Base-by-base conservation (phyloP, 306 rosid genomes). In the Datisca glomerata region DNA sequence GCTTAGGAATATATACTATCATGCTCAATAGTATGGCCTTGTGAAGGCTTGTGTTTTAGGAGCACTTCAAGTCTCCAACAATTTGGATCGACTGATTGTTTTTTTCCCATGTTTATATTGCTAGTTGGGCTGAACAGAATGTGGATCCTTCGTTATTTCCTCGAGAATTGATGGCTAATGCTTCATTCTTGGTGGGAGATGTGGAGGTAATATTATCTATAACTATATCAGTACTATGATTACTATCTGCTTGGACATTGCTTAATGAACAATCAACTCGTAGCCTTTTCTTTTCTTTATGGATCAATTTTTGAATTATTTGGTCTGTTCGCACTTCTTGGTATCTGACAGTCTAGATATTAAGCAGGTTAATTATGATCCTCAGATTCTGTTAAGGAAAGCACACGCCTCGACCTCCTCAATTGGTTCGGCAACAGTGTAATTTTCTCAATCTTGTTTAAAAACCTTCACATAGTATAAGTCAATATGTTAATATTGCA, bases 341-440 rank as follows among this genome's bases (percentile, higher is more conserved):
- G 55, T 32, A 56, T 18, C 47, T 69, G 46, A 61, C 42, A n/a
- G n/a, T n/a, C n/a, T n/a, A n/a, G n/a, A n/a, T n/a, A 65, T 55
- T 38, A 24, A 7, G 46, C 86, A 89, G 98, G 84, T 77, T 56
- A 75, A 80, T 56, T 49, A 75, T 42, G 82, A 80, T 61, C 98
- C 98, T 21, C 95, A 55, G 49, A 69, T 68, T 70, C 79, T 89
- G 59, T 55, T 84, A 34, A 70, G 67, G 52, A 84, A 80, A 63
- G 86, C 98, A 21, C 98, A 89, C 71, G 95, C 98, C 66, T 79
- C 76, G 53, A 89, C 92, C 50, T 60, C 68, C 50, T 78, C 84
- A 24, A 61, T 69, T 42, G 98, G 98, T 42, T 89, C 98, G 56
- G 98, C 98, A 19, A 89, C 86, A 4, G 86, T 71, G 98, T 89